Evolutionary conservation across 257 asterid genomes (phyloP), one percentile per base, ranked within the genome.

Genomic region (Linderniella brevidens): DNA sequence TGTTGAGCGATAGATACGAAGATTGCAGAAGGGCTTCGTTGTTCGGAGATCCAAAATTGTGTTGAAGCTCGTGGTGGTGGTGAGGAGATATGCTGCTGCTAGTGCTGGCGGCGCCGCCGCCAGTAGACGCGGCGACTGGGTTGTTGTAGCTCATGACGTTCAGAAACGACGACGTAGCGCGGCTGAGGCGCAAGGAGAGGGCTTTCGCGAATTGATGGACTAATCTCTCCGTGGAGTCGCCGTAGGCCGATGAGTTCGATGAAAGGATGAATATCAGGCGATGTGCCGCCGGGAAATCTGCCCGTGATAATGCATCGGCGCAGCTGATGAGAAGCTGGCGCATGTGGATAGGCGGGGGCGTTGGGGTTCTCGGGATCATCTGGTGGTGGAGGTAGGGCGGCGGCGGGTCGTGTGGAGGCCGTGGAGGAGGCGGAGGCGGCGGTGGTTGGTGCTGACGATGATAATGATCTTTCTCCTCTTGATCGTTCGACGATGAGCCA

Each of bases 141-240:
- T 6, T 6, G 36, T 49, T 48, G 55, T 41, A 45, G 35, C 51
- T 16, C 32, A 53, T n/a, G 53, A 32, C 41, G 10, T 46, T 5
- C 3, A 25, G 58, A 11, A 40, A 56, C 4, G 25, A 74, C 32
- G 38, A 58, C 10, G 29, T 13, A 43, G 42, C 78, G 68, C 32
- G 35, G 61, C 43, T 64, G 58, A 84, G 73, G 38, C 93, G 87
- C 66, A 70, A 65, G 4, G 88, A 70, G 38, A 85, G 92, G 47
- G 99, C 85, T 43, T 58, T 71, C 25, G 85, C 63, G 73, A 85
- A 84, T 47, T 79, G 99, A 60, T 90, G 94, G 63, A 71, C 88
- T 17, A 90, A 46, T 32, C 99, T 56, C 41, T 90, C 94, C 0
- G 92, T 81, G 41, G 99, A 71, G 46, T 90, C 99, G 0, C 99